These are phyloP conservation scores for Cajanus cajan DNA, from an alignment of 306 rosid genomes.

Conservation along the genomic window DNA sequence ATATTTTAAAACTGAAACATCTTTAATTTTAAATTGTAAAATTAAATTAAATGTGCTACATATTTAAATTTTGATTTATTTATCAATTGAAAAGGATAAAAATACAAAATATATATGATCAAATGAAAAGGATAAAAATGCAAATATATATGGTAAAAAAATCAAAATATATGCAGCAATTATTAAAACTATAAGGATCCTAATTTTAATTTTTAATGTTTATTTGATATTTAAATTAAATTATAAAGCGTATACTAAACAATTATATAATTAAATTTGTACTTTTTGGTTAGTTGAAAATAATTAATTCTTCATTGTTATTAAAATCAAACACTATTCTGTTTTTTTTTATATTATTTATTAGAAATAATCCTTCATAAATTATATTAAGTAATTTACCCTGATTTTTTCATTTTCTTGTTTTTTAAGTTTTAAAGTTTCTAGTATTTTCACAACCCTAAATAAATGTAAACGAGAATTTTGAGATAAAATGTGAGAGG, in stretches of 20 bases:
- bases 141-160: no score
- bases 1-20: no score
- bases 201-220: background rate
- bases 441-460: background rate
- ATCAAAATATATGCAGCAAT: background rate
- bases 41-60: no score
- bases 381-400: background rate
- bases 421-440: background rate
- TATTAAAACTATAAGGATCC: background rate
- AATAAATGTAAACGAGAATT: background rate
- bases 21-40: no score
- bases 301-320: background rate
- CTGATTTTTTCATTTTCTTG: background rate
- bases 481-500: background rate
- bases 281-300: background rate
- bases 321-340: background rate
- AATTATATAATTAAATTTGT: background rate
- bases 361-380: background rate
- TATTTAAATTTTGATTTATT: no score
- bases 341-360: no score
- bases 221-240: background rate
- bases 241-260: no score
- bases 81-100: no score
- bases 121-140: no score
- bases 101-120: no score